Evolutionary conservation across 495 filamentous ascomycete genomes (phyloP).

Genomic region (Xylaria palmicola): DNA sequence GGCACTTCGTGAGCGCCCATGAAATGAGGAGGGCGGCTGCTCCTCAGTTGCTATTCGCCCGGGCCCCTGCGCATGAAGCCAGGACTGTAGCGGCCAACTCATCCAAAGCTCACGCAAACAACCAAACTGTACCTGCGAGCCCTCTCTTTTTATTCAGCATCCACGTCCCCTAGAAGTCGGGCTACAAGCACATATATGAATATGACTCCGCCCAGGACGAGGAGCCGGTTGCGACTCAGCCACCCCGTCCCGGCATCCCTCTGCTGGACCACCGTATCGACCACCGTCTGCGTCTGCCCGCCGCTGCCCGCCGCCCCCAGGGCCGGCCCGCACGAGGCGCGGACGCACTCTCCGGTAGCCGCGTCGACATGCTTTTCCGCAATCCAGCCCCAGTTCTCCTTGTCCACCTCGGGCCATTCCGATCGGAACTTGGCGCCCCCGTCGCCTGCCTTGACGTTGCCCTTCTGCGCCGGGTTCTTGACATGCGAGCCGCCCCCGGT

Average conservation of each 20-base stretch:
- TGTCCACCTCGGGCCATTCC: conserved; percentile 89
- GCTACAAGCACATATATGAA: conserved; percentile 80
- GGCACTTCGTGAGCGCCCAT: not conserved
- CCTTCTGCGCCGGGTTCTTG: conserved; percentile 43
- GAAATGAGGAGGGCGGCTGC: not conserved
- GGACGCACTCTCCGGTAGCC: conserved; percentile 63
- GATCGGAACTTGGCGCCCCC: conserved; percentile 84
- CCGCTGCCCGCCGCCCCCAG: conserved; percentile 66
- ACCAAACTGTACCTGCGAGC: not conserved
- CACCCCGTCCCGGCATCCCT: conserved; percentile 79
- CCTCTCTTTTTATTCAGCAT: conserved; percentile 6
- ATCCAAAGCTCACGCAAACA: not conserved
- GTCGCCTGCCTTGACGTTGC: conserved; percentile 70
- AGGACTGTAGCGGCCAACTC: not conserved
- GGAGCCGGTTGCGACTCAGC: conserved; percentile 72
- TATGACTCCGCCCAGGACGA: conserved; percentile 63
- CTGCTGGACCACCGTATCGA: conserved; percentile 70
- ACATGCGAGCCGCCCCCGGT: conserved; percentile 86
- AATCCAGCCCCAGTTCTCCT: conserved; percentile 95
- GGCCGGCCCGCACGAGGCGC: conserved; percentile 64
- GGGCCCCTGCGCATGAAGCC: not conserved
- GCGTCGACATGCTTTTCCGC: conserved; percentile 76
- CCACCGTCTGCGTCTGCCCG: conserved; percentile 72
- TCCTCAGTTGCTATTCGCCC: not conserved
- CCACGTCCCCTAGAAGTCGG: conserved; percentile 59